Evolutionary conservation across 768 basidiomycete species (phyloP).

Genomic region (Rhodotorula paludigena): DNA sequence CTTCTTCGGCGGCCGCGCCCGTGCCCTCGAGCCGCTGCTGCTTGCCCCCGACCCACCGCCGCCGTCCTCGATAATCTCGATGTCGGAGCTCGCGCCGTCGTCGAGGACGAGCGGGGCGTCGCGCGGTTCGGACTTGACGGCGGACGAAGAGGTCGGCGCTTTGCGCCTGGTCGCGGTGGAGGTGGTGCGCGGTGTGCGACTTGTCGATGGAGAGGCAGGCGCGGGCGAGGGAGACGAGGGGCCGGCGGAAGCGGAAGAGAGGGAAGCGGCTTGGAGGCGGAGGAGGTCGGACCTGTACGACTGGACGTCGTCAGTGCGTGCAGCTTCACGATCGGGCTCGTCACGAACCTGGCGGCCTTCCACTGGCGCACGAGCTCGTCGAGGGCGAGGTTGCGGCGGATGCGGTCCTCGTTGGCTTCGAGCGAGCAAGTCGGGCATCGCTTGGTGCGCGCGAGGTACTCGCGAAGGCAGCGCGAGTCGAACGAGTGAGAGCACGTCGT

Average conservation of each 20-base stretch:
- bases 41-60: too few species aligned
- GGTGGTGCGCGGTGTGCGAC: not conserved
- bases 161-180: slow-evolving; percentile 3
- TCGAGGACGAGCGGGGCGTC: not conserved
- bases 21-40: not conserved
- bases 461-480: slow-evolving; percentile 29
- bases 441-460: slow-evolving; percentile 1
- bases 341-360: slow-evolving; percentile 43
- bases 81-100: not conserved
- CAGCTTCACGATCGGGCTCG: too few species aligned
- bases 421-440: slow-evolving; percentile 8
- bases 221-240: not conserved
- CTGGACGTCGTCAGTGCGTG: not conserved
- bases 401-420: slow-evolving; percentile 13
- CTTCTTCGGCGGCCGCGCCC: not conserved
- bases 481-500: slow-evolving; percentile 30
- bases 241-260: not conserved
- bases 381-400: slow-evolving; percentile 9
- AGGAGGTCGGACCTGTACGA: slow-evolving; percentile 10
- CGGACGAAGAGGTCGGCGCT: not conserved
- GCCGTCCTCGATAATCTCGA: slow-evolving; percentile 8
- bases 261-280: not conserved
- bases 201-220: not conserved
- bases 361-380: slow-evolving; percentile 41
- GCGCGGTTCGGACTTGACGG: not conserved